phyloP scores from a whole-genome alignment of 23 red algal species.

The Gracilaria domingensis region DNA sequence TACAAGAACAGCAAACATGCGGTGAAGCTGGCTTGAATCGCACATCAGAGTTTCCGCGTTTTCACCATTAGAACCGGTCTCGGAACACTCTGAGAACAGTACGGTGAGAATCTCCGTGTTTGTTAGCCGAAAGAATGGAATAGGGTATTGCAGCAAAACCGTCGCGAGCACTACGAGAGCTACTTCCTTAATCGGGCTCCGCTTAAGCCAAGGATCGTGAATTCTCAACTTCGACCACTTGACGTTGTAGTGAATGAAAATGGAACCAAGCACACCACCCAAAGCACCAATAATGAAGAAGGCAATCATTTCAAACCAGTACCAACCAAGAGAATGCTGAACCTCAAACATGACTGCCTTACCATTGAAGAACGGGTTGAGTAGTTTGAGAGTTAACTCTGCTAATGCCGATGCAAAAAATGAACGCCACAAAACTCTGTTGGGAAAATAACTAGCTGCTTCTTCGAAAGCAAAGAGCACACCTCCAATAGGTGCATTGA shows the following conservation, averaged over 20 bases:
- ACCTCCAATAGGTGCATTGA: conserved; percentile 90
- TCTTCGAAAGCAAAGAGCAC: conserved; percentile 92
- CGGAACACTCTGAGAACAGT: conserved; percentile 64
- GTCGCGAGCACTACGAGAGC: conserved; percentile 68
- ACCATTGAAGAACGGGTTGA: conserved; percentile 89
- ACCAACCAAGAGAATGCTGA: conserved; percentile 73
- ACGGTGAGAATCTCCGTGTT: conserved; percentile 87
- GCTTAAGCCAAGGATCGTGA: conserved; percentile 48
- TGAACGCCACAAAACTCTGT: conserved; percentile 85
- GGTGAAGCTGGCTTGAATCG: conserved; percentile 31
- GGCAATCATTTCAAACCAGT: conserved; percentile 93
- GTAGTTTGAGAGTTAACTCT: conserved; percentile 75
- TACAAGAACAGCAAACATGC: conserved; percentile 56
- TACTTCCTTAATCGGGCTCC: conserved; percentile 77
- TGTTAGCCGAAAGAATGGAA: conserved; percentile 70
- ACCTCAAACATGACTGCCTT: conserved; percentile 85
- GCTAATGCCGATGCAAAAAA: conserved; percentile 86
- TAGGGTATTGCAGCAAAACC: conserved; percentile 60
- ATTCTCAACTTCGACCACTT: conserved; percentile 79
- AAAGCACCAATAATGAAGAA: conserved; percentile 79
- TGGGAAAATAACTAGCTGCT: conserved; percentile 76
- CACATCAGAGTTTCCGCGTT: conserved; percentile 67
- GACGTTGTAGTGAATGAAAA: conserved; percentile 92
- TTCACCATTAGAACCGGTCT: conserved; percentile 45
- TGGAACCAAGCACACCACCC: conserved; percentile 81